Conservation (phyloP, 768 basidiomycete species). For the Hemileccinum rubropunctum region DNA sequence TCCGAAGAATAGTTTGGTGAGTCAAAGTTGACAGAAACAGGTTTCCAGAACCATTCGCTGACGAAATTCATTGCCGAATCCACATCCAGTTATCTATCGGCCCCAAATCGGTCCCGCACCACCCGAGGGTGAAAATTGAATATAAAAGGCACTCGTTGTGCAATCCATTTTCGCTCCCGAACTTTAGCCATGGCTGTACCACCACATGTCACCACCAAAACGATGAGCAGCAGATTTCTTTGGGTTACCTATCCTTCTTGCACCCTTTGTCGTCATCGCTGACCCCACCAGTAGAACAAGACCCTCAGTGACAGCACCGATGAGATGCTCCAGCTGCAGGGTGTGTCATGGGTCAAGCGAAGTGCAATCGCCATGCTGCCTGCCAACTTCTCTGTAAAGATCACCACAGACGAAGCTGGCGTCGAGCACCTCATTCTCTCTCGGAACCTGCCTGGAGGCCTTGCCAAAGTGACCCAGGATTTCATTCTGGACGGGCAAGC, state of each 20-base stretch:
- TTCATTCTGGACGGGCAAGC: conserved; percentile 57
- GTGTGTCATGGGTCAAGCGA: conserved; percentile 70
- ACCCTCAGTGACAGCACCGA: conserved; percentile 59
- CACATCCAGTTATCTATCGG: too few relatives aligned
- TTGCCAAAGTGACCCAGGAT: conserved; percentile 54
- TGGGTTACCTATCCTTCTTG: conserved; percentile 43
- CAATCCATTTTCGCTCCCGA: too few relatives aligned
- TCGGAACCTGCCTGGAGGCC: conserved; percentile 61
- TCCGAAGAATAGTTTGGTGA: too few relatives aligned
- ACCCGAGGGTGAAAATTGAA: too few relatives aligned
- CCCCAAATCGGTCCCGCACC: too few relatives aligned
- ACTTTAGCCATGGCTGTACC: too few relatives aligned
- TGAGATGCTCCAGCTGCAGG: conserved; percentile 65
- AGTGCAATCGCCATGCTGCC: conserved; percentile 55
- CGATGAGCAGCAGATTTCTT: conserved; percentile 37
- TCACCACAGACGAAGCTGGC: conserved; percentile 57
- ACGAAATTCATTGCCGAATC: too few relatives aligned
- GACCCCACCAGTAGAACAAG: conserved; percentile 53
- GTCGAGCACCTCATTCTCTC: conserved; percentile 67
- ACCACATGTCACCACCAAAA: too few relatives aligned
- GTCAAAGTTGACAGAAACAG: too few relatives aligned
- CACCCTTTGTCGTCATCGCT: neutral
- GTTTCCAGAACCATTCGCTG: too few relatives aligned
- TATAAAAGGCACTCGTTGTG: too few relatives aligned
- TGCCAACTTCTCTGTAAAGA: conserved; percentile 61